Conservation (phyloP, 352 stramenopile species). For the Pythium folliculosum region DNA sequence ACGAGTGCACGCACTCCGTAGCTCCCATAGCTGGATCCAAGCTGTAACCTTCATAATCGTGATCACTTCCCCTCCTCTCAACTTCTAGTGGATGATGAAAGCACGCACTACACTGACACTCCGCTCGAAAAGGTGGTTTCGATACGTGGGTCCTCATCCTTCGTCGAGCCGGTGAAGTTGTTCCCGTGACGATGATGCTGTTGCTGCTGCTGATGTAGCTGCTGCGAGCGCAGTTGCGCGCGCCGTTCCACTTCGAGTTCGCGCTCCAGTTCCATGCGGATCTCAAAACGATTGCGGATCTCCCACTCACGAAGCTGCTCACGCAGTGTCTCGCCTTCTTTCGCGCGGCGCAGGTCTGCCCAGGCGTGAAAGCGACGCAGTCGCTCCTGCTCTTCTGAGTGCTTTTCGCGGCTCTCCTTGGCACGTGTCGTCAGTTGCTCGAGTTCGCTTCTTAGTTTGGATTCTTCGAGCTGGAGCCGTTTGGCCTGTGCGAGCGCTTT, state of each 20-base stretch:
- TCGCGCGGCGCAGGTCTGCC: constrained; percentile 43
- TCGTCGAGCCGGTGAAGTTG: too few relatives aligned
- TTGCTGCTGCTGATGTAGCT: neutral
- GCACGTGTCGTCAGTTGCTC: constrained; percentile 34
- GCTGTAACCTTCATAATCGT: too few relatives aligned
- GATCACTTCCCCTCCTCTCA: too few relatives aligned
- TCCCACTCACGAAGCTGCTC: constrained; percentile 47
- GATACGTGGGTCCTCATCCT: too few relatives aligned
- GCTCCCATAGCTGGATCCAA: too few relatives aligned
- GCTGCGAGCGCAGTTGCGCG: constrained; percentile 29
- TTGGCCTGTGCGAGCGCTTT: constrained; percentile 18
- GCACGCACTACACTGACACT: too few relatives aligned
- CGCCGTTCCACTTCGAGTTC: constrained; percentile 54
- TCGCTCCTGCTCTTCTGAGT: constrained; percentile 43
- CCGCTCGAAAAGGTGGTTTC: too few relatives aligned
- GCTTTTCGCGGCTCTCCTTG: constrained; percentile 29
- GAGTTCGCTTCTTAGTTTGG: constrained; percentile 30
- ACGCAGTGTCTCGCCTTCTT: constrained; percentile 47
- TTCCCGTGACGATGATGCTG: too few relatives aligned
- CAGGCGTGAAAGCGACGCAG: constrained; percentile 50
- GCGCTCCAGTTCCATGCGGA: constrained; percentile 68
- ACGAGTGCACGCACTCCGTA: too few relatives aligned
- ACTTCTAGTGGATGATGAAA: too few relatives aligned
- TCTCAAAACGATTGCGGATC: constrained; percentile 43
- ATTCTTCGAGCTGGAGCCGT: constrained; percentile 36